Evolutionary conservation across 805 yeast genomes (phyloP).

Genomic region (Tetrapisispora iriomotensis): DNA sequence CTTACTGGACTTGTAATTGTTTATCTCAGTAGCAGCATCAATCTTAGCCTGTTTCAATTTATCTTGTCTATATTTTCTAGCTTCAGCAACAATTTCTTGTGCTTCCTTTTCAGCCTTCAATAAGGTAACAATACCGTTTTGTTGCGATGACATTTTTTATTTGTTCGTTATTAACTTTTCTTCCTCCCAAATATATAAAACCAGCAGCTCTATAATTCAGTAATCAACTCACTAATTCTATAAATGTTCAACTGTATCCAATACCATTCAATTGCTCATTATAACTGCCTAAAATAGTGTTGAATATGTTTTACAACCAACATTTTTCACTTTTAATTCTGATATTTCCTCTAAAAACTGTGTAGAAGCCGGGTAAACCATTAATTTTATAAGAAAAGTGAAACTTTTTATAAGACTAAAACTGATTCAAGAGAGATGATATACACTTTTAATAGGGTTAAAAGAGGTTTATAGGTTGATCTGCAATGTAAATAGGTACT

Average conservation of each 20-base stretch:
- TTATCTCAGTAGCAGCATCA: constrained; percentile 86
- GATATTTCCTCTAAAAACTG: no score
- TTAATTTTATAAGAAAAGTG: no score
- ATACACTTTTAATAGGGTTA: background rate
- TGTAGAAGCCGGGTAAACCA: no score
- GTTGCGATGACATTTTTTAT: constrained; percentile 15
- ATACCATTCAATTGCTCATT: no score
- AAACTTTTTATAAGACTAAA: no score
- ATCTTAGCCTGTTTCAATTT: constrained; percentile 88
- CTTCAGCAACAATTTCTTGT: constrained; percentile 88
- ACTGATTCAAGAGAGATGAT: background rate
- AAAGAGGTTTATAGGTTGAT: background rate
- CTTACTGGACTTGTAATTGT: constrained; percentile 73
- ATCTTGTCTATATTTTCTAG: constrained; percentile 69
- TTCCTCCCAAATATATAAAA: background rate
- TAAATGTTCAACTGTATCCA: no score
- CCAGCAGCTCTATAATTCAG: no score
- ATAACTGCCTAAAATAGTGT: no score
- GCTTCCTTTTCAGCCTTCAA: constrained; percentile 88
- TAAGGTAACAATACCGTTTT: constrained; percentile 30
- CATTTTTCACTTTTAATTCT: no score
- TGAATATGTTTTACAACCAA: no score
- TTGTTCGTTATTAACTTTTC: background rate
- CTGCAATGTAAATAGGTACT: no score
- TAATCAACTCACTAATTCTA: no score